Evolutionary conservation across 2,329 filamentous ascomycete species (phyloP), one percentile per base, ranked within the genome.

Genomic region (Didymella glomerata): DNA sequence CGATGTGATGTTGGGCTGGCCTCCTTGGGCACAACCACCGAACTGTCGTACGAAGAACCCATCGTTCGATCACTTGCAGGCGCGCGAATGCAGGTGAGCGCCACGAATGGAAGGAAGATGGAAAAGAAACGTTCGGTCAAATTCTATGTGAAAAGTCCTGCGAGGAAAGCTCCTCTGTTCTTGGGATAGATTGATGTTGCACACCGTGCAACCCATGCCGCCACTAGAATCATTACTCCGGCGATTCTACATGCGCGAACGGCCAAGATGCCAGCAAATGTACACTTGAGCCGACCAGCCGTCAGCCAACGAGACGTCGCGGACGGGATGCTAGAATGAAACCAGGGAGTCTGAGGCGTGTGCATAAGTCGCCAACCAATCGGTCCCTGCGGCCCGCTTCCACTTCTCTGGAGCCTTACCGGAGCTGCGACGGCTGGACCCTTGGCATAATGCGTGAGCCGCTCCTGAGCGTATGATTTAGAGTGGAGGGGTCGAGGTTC

Each of bases 31-130:
- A 55, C 48, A 28, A 65, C 47, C 3, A 65, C 60, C n/a, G 61
- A 55, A 27, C 49, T 62, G 34, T 69, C 48, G 45, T 63, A 63
- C 38, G 62, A 61, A 60, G 66, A 59, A 47, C 56, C 61, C 62
- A 68, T 67, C 41, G 49, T 57, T 54, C 41, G 54, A 45, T 48
- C 53, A 54, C 49, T 57, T 66, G 57, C 60, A 62, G 42, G 54
- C 53, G 56, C 57, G 59, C 48, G 54, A 34, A 41, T 59, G 59
- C 59, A 64, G 60, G 59, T 48, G 51, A 51, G 49, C 50, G 51
- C 46, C 32, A 56, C 56, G 51, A 24, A 36, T 56, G 27, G 49
- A 52, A 50, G 20, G 42, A 42, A 44, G 48, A 44, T 24, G 34
- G 51, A 55, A 52, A 45, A 52, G 50, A 50, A 42, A 54, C 46